Percentiles rank a stretch among this genome's conserved stretches.
These are phyloP conservation scores for Fraxinus velutina DNA, from an alignment of 305 asterid species.

Conservation along the genomic window DNA sequence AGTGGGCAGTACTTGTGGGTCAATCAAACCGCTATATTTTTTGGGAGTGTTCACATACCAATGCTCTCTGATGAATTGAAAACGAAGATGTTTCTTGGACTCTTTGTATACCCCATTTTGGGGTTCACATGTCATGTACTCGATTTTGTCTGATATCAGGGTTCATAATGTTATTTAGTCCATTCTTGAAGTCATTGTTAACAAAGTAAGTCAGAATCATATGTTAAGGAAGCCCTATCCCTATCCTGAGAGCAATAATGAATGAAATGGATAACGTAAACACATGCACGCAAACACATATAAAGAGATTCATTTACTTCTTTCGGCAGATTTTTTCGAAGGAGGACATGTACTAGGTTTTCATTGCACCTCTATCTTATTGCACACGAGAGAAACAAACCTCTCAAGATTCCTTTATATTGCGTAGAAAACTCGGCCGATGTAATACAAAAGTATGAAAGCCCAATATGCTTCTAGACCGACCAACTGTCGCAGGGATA, in stretches of 20 bases:
- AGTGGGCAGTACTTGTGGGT: neutral
- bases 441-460: neutral
- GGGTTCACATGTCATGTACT: neutral
- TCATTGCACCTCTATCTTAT: neutral
- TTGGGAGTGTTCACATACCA: neutral
- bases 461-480: neutral
- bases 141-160: neutral
- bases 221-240: neutral
- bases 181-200: neutral
- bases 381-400: neutral
- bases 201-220: neutral
- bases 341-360: neutral
- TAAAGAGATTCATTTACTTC: neutral
- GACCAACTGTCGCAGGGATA: neutral
- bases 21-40: neutral
- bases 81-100: neutral
- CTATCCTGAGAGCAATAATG: neutral
- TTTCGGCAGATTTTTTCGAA: neutral
- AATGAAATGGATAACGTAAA: neutral
- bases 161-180: neutral
- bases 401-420: neutral
- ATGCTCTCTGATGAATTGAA: neutral
- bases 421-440: neutral
- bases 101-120: neutral
- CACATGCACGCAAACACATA: neutral